phyloP scores from a whole-genome alignment of 2,329 filamentous ascomycete species.

The Lasiodiplodia sp. region DNA sequence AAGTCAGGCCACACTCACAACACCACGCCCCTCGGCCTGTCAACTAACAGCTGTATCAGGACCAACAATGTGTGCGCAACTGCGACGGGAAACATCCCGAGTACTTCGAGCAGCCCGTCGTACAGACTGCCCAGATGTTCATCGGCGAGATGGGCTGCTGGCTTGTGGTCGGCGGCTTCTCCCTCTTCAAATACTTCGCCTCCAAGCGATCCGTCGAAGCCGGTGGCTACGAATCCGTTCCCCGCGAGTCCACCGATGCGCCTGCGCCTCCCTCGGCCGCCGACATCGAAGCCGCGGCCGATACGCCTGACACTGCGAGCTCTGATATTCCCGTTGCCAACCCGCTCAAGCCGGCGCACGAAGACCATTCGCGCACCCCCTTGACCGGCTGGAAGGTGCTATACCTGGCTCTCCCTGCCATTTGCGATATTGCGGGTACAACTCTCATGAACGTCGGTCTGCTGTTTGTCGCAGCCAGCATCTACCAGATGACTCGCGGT shows the following conservation, averaged over 20 bases:
- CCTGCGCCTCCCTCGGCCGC: conserved; percentile 49
- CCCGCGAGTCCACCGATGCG: conserved; percentile 37
- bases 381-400: conserved; percentile 75
- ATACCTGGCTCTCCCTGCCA: conserved; percentile 82
- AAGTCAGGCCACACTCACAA: conserved; percentile 61
- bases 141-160: conserved; percentile 95
- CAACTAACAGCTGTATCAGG: conserved; percentile 59
- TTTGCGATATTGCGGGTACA: conserved; percentile 93
- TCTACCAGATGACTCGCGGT: conserved; percentile 98
- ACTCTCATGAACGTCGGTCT: conserved; percentile 97
- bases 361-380: conserved; percentile 63
- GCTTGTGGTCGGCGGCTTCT: conserved; percentile 80
- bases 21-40: conserved; percentile 16
- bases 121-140: conserved; percentile 98
- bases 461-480: conserved; percentile 91
- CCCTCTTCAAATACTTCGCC: conserved; percentile 68
- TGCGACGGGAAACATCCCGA: conserved; percentile 76
- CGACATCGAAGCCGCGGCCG: conserved; percentile 54
- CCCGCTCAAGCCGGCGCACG: conserved; percentile 54
- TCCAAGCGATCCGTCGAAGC: conserved; percentile 43
- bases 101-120: conserved; percentile 91
- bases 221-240: conserved; percentile 72
- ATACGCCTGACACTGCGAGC: conserved; percentile 53
- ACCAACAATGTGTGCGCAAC: conserved; percentile 95
- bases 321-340: conserved; percentile 60